phyloP scores from a whole-genome alignment of 179 eudicot species.

The Corrigiola litoralis region DNA sequence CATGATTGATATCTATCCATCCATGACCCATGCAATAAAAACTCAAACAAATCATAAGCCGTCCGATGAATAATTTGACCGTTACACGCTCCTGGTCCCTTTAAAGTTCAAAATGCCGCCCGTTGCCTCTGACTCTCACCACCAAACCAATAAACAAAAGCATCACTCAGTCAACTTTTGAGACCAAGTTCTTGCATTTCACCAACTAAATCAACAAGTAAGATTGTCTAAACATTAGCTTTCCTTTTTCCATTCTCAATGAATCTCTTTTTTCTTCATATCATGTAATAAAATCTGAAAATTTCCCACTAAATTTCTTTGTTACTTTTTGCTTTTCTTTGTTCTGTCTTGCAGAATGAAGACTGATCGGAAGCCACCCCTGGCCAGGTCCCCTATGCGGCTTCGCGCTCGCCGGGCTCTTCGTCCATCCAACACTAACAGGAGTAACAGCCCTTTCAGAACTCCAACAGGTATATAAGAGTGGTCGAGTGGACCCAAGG shows the following conservation, averaged over 20 bases:
- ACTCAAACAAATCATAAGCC: neutral
- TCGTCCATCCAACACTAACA: conserved; percentile 34
- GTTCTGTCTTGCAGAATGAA: conserved; percentile 28
- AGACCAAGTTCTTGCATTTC: conserved; percentile 5
- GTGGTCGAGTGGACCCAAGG: too few relatives aligned
- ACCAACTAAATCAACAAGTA: too few relatives aligned
- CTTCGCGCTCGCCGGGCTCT: conserved; percentile 59
- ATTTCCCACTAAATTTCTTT: neutral
- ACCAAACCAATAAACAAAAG: neutral
- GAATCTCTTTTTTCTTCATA: neutral
- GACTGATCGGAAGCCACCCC: conserved; percentile 64
- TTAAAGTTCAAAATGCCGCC: conserved; percentile 27
- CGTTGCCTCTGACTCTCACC: neutral
- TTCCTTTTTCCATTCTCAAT: too few relatives aligned
- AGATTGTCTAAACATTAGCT: too few relatives aligned
- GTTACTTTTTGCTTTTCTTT: neutral
- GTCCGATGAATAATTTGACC: conserved; percentile 34
- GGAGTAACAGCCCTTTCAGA: conserved; percentile 21
- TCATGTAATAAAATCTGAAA: neutral
- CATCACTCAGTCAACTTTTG: neutral
- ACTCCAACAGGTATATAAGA: conserved; percentile 35
- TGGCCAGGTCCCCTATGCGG: conserved; percentile 58
- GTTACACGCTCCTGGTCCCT: conserved; percentile 28
- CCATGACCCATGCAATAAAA: too few relatives aligned
- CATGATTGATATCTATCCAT: too few relatives aligned